Base-by-base conservation (phyloP, 805 yeast species). In the Candida pseudoglaebosa region DNA sequence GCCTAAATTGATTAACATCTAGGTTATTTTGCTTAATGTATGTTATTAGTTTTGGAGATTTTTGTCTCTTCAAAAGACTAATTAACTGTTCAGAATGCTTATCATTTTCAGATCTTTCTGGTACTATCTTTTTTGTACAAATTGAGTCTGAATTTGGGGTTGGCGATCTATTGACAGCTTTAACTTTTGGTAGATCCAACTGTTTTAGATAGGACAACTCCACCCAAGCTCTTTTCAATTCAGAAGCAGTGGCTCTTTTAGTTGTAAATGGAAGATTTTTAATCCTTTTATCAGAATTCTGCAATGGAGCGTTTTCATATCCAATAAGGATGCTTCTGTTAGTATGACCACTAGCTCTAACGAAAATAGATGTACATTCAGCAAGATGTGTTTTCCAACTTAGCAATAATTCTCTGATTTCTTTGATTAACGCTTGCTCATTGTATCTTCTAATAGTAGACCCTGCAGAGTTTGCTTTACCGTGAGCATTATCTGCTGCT, bases 401-500 rank as follows among this genome's bases (percentile, higher is more conserved):
- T 3, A 54, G 57, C 32, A 93, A 55, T 32, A 90, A 59, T 26
- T 78, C 82, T 41, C 82, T 72, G n/a, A 93, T 80, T 45, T 93
- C 99, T 38, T 74, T 71, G 40, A 77, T 77, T 40, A 93, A 68
- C 1, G 91, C 91, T 40, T 80, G 82, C 61, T 93, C 99, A 52
- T 90, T 91, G 51, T 88, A 81, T 44, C 99, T 73, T 65, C 99
- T 80, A 33, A 93, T 71, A 38, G 80, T 78, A 1, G 97, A 84
- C 37, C 99, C 99, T 0, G 96, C 99, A 18, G 96, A 88, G 45
- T 88, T 88, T 5, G 98, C 98, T 57, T 90, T 91, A 3, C 99
- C 98, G 48, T 84, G 78, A 1, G 95, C 84, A 53, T 83, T 87
- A 61, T 93, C 99, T 61, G 78, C 83, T 1, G 97, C 90, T 47